Evolutionary conservation across 2,329 filamentous ascomycete genomes (phyloP).

Genomic region (Aspergillus texensis): DNA sequence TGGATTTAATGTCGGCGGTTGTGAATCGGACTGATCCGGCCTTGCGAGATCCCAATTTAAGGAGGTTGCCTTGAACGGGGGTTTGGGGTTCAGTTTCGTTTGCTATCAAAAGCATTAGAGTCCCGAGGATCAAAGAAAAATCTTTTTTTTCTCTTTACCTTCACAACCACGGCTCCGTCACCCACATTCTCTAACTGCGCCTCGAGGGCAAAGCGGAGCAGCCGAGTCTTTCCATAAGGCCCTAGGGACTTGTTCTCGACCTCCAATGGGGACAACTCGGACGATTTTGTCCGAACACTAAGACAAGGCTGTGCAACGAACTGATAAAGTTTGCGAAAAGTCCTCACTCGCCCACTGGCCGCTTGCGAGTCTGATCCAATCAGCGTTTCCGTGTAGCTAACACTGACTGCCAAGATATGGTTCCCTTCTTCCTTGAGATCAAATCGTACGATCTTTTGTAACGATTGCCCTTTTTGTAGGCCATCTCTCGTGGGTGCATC

Average conservation of each 20-base stretch:
- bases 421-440: constrained; percentile 93
- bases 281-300: constrained; percentile 87
- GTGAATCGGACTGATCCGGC: constrained; percentile 31
- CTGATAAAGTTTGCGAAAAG: constrained; percentile 94
- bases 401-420: constrained; percentile 89
- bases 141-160: constrained; percentile 49
- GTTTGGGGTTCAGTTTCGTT: constrained; percentile 53
- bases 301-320: constrained; percentile 90
- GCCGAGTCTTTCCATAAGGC: constrained; percentile 46
- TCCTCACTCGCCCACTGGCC: constrained; percentile 68
- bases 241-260: constrained; percentile 49
- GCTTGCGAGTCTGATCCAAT: constrained; percentile 47
- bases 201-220: constrained; percentile 73
- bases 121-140: background rate
- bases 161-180: constrained; percentile 78
- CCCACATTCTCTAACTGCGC: constrained; percentile 95
- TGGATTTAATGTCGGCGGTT: constrained; percentile 57
- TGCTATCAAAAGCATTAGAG: constrained; percentile 34
- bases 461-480: constrained; percentile 58
- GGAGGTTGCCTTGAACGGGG: constrained; percentile 56
- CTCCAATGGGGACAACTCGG: constrained; percentile 56
- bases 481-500: constrained; percentile 50
- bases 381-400: constrained; percentile 89
- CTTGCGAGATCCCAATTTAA: constrained; percentile 57
- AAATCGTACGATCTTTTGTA: constrained; percentile 82